Evolutionary conservation across 257 asterid genomes (phyloP), one percentile per base, ranked within the genome.

Genomic region (Anisodus acutangulus): DNA sequence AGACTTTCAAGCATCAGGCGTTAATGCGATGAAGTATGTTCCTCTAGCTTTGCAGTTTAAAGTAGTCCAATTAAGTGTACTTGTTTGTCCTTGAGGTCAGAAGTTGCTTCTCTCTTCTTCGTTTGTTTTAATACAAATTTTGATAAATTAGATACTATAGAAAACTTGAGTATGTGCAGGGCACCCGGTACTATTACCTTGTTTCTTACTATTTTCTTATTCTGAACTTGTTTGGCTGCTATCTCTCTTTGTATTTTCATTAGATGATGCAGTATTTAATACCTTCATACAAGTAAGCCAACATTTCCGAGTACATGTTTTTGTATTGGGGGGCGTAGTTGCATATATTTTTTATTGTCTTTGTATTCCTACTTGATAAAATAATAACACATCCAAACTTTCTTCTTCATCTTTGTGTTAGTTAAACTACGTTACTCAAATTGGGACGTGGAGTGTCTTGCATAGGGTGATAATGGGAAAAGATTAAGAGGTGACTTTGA

Each of bases 11-110:
- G 85, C 87, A 49, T 83, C 87, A 58, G 85, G 86, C 81, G 88
- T 72, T 85, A 82, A 83, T 74, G 96, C 90, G 86, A 85, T 49
- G 87, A 97, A 94, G 98, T 95, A 92, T 85, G 98, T 87, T 81
- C 54, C 88, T 71, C 79, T 88, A 70, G 68, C 82, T 85, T 81
- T 71, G 13, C 35, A 58, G 69, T 69, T 47, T 58, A 10, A 66
- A 41, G 16, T 64, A 31, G 66, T 43, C 69, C 16, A 59, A 47
- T 80, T 76, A 19, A 41, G 22, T 7, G 22, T 11, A 39, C 47
- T 37, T 84, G 71, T 69, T 69, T 59, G n/a, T 63, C 51, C 67
- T 57, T 41, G 70, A 37, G 57, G 72, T 49, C 6, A 13, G 17
- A 53, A 53, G 41, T 22, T 68, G 51, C 26, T 35, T 62, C 41